These are phyloP conservation scores for Infundibulicybe gibba DNA, from an alignment of 768 basidiomycete genomes.

Conservation along the genomic window DNA sequence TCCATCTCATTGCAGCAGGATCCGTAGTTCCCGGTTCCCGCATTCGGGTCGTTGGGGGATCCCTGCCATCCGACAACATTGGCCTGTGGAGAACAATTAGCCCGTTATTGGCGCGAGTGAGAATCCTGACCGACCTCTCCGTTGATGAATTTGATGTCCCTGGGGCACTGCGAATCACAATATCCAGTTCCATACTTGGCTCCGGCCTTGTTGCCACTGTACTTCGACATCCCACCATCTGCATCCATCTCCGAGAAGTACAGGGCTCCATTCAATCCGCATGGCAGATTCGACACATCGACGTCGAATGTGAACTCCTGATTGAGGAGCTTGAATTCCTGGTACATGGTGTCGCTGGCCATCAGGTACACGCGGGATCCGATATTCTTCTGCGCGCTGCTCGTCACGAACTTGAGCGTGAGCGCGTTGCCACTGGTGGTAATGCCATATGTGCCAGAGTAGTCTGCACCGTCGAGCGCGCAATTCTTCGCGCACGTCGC, in stretches of 20 bases:
- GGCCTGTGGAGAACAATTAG: constrained; percentile 18
- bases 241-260: constrained; percentile 61
- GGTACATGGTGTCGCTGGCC: constrained; percentile 37
- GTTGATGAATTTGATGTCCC: constrained; percentile 61
- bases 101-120: neutral
- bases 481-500: constrained; percentile 25
- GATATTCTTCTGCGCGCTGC: constrained; percentile 7
- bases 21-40: constrained; percentile 32
- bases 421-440: constrained; percentile 27
- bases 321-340: constrained; percentile 48
- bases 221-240: constrained; percentile 47
- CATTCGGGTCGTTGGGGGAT: constrained; percentile 25
- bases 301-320: constrained; percentile 61
- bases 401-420: constrained; percentile 29
- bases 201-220: constrained; percentile 50
- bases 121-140: constrained; percentile 36
- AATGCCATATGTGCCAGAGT: constrained; percentile 34
- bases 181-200: constrained; percentile 61
- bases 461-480: constrained; percentile 20
- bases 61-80: constrained; percentile 29
- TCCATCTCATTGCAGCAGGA: constrained; percentile 42
- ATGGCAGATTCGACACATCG: constrained; percentile 53
- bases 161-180: constrained; percentile 63
- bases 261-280: constrained; percentile 59
- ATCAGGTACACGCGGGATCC: constrained; percentile 42